Conservation (phyloP, 2,329 filamentous ascomycete species). For the Aspergillus transmontanensis region DNA sequence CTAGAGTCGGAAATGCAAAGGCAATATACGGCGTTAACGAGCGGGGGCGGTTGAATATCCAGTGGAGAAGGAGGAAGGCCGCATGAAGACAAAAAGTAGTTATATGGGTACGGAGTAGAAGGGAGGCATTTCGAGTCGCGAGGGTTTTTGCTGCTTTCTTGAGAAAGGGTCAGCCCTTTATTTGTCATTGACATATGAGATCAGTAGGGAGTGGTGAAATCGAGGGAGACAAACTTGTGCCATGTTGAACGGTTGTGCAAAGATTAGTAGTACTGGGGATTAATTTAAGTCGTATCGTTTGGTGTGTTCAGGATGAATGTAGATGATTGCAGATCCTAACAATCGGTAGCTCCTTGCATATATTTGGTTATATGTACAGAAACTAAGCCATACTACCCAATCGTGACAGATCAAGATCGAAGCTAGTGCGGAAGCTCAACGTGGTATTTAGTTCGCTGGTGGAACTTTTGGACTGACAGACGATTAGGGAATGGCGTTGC, state of each 20-base stretch:
- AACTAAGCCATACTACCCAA: neutral
- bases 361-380: neutral
- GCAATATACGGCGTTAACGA: slow-evolving; percentile 69
- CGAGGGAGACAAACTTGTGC: slow-evolving; percentile 26
- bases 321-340: neutral
- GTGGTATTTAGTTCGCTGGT: neutral
- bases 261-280: neutral
- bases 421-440: neutral
- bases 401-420: neutral
- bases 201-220: neutral
- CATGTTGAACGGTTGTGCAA: slow-evolving; percentile 19
- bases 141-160: slow-evolving; percentile 59
- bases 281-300: neutral
- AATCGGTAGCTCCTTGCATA: neutral
- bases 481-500: slow-evolving; percentile 29
- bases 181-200: neutral
- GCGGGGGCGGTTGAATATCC: slow-evolving; percentile 63
- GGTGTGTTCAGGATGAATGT: neutral
- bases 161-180: slow-evolving; percentile 9
- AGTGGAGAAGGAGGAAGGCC: slow-evolving; percentile 73
- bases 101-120: slow-evolving; percentile 80
- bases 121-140: slow-evolving; percentile 75
- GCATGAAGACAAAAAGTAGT: slow-evolving; percentile 71
- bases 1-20: slow-evolving; percentile 72
- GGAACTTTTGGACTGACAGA: neutral